Conservation (phyloP, 345 rosid species). For the Moricandia moricandioides region DNA sequence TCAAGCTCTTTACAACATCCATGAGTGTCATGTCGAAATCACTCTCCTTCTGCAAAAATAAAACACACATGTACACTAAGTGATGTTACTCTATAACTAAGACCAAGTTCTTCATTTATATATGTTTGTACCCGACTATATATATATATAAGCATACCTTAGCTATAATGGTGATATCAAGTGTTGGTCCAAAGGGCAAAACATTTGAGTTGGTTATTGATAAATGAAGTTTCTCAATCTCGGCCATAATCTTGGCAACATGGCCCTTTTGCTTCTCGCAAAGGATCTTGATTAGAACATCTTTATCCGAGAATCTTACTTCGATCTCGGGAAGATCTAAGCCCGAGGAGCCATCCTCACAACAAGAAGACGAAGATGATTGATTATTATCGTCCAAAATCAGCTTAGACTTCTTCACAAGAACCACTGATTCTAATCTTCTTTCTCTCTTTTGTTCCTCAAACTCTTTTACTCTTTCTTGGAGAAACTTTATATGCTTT, state of each 20-base stretch:
- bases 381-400: slow-evolving; percentile 44
- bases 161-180: slow-evolving; percentile 67
- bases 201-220: slow-evolving; percentile 56
- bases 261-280: slow-evolving; percentile 71
- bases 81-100: not conserved
- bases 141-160: slow-evolving; percentile 45
- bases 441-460: slow-evolving; percentile 69
- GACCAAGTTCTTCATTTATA: not conserved
- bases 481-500: slow-evolving; percentile 79
- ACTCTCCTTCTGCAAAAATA: slow-evolving; percentile 58
- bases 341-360: slow-evolving; percentile 24
- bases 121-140: not conserved
- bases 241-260: slow-evolving; percentile 54
- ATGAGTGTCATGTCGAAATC: slow-evolving; percentile 59
- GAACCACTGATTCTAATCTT: slow-evolving; percentile 63
- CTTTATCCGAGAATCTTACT: slow-evolving; percentile 62
- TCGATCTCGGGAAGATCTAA: slow-evolving; percentile 71
- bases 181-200: slow-evolving; percentile 70
- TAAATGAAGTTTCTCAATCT: slow-evolving; percentile 60
- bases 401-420: slow-evolving; percentile 68
- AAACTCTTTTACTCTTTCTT: slow-evolving; percentile 63
- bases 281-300: slow-evolving; percentile 71
- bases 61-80: not conserved
- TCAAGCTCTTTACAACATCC: slow-evolving; percentile 69
- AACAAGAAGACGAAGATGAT: slow-evolving; percentile 33